phyloP scores from a whole-genome alignment of 768 basidiomycete genomes.

The Lentinula lateritia region DNA sequence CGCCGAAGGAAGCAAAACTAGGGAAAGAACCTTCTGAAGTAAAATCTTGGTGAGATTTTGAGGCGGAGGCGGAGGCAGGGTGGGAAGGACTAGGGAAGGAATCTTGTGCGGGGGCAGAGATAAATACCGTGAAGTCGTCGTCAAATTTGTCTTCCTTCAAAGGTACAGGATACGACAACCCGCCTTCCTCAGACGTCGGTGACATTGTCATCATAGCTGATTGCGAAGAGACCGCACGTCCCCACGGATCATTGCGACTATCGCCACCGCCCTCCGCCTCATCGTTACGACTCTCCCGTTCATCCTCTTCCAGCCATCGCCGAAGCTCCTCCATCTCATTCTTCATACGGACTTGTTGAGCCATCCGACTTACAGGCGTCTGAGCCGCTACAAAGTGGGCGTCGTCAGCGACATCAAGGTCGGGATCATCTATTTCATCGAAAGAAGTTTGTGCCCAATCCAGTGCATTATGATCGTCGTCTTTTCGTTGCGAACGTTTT shows the following conservation, averaged over 20 bases:
- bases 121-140: conserved; percentile 76
- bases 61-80: background rate
- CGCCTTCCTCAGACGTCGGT: background rate
- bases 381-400: conserved; percentile 7
- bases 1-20: background rate
- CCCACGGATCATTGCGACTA: conserved; percentile 34
- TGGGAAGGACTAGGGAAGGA: background rate
- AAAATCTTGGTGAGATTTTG: background rate
- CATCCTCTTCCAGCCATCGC: conserved; percentile 55
- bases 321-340: conserved; percentile 56
- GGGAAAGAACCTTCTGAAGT: background rate
- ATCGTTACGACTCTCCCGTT: conserved; percentile 17
- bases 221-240: conserved; percentile 14
- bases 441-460: conserved; percentile 38
- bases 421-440: conserved; percentile 24
- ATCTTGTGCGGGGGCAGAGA: conserved; percentile 46
- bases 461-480: conserved; percentile 22
- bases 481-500: conserved; percentile 6
- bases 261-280: conserved; percentile 6
- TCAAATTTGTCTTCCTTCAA: conserved; percentile 43
- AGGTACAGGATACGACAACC: background rate
- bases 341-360: conserved; percentile 29
- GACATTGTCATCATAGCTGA: background rate
- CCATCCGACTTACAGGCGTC: conserved; percentile 17
- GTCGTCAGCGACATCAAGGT: conserved; percentile 12